A percentile compares a stretch with the other conserved stretches of the same genome.
These are phyloP conservation scores for Bacidia rubella DNA, from an alignment of 495 filamentous ascomycete species.

Conservation along the genomic window DNA sequence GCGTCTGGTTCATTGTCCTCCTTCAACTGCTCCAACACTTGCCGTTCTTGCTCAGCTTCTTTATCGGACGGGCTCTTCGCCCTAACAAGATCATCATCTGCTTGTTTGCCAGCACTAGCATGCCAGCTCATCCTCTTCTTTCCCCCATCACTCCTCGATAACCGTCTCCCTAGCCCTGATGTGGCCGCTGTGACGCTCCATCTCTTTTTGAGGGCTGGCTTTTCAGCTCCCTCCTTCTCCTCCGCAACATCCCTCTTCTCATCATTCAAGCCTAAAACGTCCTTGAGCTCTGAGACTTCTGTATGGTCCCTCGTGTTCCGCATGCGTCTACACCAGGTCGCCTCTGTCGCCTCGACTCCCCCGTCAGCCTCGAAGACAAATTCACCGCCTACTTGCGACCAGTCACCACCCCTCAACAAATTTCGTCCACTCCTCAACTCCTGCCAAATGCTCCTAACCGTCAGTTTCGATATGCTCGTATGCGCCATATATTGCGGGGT, in stretches of 20 bases:
- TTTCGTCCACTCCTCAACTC: slow-evolving; percentile 36
- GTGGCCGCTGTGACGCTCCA: neutral
- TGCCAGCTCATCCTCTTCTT: slow-evolving; percentile 4
- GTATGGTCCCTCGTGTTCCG: slow-evolving; percentile 62
- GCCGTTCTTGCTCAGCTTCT: slow-evolving; percentile 9
- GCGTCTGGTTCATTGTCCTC: neutral
- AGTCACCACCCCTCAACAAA: slow-evolving; percentile 52
- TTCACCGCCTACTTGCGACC: slow-evolving; percentile 67
- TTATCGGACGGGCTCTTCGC: slow-evolving; percentile 6
- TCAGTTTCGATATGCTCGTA: slow-evolving; percentile 31
- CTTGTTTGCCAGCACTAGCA: neutral
- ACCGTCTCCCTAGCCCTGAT: neutral
- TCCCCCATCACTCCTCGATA: neutral
- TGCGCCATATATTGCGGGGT: slow-evolving; percentile 50
- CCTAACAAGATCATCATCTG: neutral
- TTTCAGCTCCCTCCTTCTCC: neutral
- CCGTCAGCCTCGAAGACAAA: slow-evolving; percentile 53
- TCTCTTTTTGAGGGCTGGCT: neutral
- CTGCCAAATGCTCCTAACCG: slow-evolving; percentile 40
- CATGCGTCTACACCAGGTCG: slow-evolving; percentile 81
- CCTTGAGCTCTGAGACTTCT: slow-evolving; percentile 49
- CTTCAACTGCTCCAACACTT: slow-evolving; percentile 13
- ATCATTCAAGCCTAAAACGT: slow-evolving; percentile 36
- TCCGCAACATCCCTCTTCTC: neutral
- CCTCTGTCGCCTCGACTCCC: slow-evolving; percentile 27